These are phyloP conservation scores for Podospora appendiculata DNA, from an alignment of 495 filamentous ascomycete species.

Conservation along the genomic window DNA sequence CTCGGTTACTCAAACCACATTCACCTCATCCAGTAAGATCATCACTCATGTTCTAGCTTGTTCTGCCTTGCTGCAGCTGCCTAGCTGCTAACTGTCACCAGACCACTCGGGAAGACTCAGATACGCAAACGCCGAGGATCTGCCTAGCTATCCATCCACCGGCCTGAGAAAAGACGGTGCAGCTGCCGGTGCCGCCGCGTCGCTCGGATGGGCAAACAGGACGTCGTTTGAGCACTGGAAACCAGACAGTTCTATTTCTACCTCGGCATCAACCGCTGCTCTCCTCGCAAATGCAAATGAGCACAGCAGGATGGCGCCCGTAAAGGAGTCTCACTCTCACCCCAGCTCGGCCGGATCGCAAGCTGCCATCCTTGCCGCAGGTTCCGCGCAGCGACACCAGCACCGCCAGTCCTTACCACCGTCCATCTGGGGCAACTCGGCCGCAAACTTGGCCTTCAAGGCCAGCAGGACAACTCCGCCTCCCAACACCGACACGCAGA, in stretches of 20 bases:
- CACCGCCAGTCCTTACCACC: constrained; percentile 25
- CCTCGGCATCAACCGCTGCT: constrained; percentile 62
- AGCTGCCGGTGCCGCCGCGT: constrained; percentile 67
- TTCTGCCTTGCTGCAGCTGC: background rate
- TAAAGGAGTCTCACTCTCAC: constrained; percentile 44
- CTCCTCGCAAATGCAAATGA: constrained; percentile 46
- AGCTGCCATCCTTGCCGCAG: constrained; percentile 58
- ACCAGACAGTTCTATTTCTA: constrained; percentile 41
- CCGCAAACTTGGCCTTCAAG: constrained; percentile 49
- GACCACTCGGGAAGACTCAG: constrained; percentile 49
- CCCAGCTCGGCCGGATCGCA: constrained; percentile 57
- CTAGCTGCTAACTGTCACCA: constrained; percentile 1
- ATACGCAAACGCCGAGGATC: constrained; percentile 58
- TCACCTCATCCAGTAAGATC: constrained; percentile 1
- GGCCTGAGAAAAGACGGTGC: constrained; percentile 55
- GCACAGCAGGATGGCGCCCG: constrained; percentile 50
- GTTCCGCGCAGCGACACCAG: constrained; percentile 49
- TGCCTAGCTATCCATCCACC: constrained; percentile 57
- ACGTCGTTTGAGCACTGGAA: constrained; percentile 55
- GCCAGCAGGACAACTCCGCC: constrained; percentile 10
- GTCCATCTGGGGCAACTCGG: constrained; percentile 47
- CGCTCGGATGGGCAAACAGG: constrained; percentile 61
- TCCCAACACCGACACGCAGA: constrained; percentile 4
- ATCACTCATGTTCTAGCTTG: background rate
- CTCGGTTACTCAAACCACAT: constrained; percentile 5